phyloP scores from a whole-genome alignment of 2,329 filamentous ascomycete genomes.

The Fusarium globosum region DNA sequence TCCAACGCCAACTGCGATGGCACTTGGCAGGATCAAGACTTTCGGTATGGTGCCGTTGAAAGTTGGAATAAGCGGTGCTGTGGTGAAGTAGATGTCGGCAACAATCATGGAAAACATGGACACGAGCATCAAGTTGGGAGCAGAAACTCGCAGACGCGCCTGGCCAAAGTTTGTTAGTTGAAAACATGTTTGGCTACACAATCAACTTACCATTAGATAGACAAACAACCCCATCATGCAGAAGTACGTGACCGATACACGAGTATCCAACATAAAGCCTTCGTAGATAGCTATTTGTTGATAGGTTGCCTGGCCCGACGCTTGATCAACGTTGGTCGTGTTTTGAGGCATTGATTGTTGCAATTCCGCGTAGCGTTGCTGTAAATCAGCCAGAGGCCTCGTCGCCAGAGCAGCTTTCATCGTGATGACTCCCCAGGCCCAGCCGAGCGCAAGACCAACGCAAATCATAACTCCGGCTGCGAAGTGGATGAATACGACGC shows the following conservation, averaged over 20 bases:
- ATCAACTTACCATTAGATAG: constrained; percentile 17
- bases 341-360: constrained; percentile 28
- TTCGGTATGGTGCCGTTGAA: constrained; percentile 12
- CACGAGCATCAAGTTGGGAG: constrained; percentile 11
- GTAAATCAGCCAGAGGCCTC: constrained; percentile 21
- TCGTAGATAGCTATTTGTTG: constrained; percentile 22
- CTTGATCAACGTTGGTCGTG: constrained; percentile 24
- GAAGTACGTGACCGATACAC: constrained; percentile 32
- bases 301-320: constrained; percentile 20
- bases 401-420: constrained; percentile 39
- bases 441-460: constrained; percentile 21
- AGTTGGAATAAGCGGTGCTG: constrained; percentile 8
- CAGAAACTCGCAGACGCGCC: constrained; percentile 15
- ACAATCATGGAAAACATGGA: constrained; percentile 13
- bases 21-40: neutral
- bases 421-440: constrained; percentile 33
- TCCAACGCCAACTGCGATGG: constrained; percentile 7
- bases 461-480: constrained; percentile 25
- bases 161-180: neutral
- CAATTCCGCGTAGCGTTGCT: constrained; percentile 17
- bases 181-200: accelerated
- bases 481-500: constrained; percentile 38
- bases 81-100: constrained; percentile 4
- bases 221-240: constrained; percentile 36
- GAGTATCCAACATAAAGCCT: constrained; percentile 32